Conservation (phyloP, 768 basidiomycete species). For the Boletus vinaceobasis region DNA sequence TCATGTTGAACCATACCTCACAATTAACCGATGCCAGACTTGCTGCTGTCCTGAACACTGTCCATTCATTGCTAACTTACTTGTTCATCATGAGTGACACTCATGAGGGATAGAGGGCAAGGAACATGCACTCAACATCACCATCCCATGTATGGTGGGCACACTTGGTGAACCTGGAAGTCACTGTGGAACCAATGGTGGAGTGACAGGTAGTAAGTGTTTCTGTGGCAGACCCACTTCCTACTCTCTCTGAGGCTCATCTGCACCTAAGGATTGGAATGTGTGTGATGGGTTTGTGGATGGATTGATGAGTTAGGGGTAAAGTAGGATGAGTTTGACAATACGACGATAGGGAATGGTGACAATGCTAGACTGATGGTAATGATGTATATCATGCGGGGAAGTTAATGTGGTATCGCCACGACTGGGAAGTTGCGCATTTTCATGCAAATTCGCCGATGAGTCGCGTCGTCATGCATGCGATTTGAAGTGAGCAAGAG, state of each 20-base stretch:
- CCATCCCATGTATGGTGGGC: too few species aligned
- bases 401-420: slow-evolving; percentile 10
- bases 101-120: background rate
- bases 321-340: background rate
- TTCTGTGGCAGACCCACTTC: too few species aligned
- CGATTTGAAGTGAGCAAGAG: slow-evolving; percentile 1
- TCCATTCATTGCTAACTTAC: too few species aligned
- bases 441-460: background rate
- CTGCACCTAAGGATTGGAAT: too few species aligned
- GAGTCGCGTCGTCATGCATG: slow-evolving; percentile 12
- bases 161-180: too few species aligned
- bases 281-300: too few species aligned
- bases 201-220: too few species aligned
- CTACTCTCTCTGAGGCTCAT: too few species aligned
- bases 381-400: slow-evolving; percentile 1
- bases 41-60: too few species aligned
- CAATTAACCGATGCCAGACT: slow-evolving; percentile 7
- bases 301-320: slow-evolving; percentile 6
- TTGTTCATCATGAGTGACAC: too few species aligned
- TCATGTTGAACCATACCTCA: background rate
- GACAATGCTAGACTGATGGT: background rate
- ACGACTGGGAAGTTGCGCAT: slow-evolving; percentile 1
- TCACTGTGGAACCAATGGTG: too few species aligned
- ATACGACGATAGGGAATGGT: background rate
- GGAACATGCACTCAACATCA: slow-evolving; percentile 6